Evolutionary conservation across 345 rosid species (phyloP), one percentile per base, ranked within the genome.

Genomic region (Litchi chinensis): DNA sequence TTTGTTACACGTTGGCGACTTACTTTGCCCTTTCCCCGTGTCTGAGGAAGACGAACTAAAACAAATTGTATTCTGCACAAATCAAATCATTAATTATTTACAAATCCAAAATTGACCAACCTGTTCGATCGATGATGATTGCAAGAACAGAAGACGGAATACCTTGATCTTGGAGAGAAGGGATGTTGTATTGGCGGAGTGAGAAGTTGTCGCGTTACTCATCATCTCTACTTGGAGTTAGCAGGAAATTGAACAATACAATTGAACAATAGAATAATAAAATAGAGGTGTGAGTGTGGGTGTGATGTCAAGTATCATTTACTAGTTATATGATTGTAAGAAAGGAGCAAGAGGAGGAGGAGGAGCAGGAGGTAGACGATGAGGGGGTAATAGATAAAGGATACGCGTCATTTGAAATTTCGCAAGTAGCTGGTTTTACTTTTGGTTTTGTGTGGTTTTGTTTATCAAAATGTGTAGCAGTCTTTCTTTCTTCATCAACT

Each of bases 1-100:
- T 76, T 56, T 74, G 68, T 74, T 79, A 79, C 56, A 73, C 5
- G 89, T 77, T 1, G 83, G 70, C 2, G 83, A 81, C 75, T 87
- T 85, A 64, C 90, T 83, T 78, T 65, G 81, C 65, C 92, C 92
- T 85, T 87, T 84, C 3, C 91, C 90, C 4, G 80, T 39, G 64
- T 87, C 84, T 3, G 88, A 69, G 6, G 85, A 71, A 4, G 92
- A 87, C 16, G 87, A 87, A 26, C 73, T 77, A 44, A 85, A 41
- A 77, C 92, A 85, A 9, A 77, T 60, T 76, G 71, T 79, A 26
- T 74, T 75, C 90, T 87, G 74, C 76, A 75, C 21, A 48, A 8
- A 28, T 21, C n/a, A 43, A 5, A 24, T 15, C 24, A 40, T 32
- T 32, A 15, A 46, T 11, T 46, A 11, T 46, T 0, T 1, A 46